Evolutionary conservation across 108 stramenopile species (phyloP).

Genomic region (Nitzschia sp.): DNA sequence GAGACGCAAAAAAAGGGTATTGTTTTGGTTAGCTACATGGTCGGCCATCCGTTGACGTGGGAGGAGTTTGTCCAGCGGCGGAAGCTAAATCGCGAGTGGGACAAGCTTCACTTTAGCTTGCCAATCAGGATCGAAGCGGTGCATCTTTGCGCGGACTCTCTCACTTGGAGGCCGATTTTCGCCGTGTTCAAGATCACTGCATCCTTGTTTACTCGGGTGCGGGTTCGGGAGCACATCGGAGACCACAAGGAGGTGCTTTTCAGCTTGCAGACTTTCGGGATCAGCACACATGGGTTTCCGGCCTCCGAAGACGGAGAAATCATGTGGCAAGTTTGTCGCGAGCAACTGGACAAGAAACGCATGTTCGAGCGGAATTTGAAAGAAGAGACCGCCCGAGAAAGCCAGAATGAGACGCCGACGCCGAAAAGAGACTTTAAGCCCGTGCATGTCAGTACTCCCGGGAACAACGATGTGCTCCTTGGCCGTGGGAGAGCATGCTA

Average conservation of each 20-base stretch:
- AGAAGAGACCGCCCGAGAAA: background rate
- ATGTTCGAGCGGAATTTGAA: conserved; percentile 6
- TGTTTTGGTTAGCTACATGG: conserved; percentile 6
- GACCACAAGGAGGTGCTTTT: background rate
- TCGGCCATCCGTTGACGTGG: background rate
- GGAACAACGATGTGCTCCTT: conserved; percentile 25
- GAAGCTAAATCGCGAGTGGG: background rate
- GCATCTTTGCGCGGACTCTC: conserved; percentile 14
- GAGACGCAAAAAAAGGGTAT: conserved; percentile 36
- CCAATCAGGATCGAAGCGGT: conserved; percentile 1
- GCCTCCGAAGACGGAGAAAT: background rate
- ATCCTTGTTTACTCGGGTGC: background rate
- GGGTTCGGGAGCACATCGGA: conserved; percentile 14
- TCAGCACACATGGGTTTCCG: conserved; percentile 10
- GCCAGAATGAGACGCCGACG: background rate
- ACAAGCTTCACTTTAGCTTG: background rate
- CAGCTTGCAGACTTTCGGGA: conserved; percentile 8
- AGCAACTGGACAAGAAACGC: conserved; percentile 6
- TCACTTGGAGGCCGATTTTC: background rate
- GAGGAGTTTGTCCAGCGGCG: background rate
- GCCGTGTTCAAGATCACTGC: conserved; percentile 1
- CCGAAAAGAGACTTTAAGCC: background rate
- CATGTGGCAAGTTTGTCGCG: background rate
- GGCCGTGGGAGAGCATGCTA: conserved; percentile 29
- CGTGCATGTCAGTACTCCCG: conserved; percentile 1